phyloP scores from a whole-genome alignment of 1,284 basidiomycete genomes.

The Marasmius fiardii region DNA sequence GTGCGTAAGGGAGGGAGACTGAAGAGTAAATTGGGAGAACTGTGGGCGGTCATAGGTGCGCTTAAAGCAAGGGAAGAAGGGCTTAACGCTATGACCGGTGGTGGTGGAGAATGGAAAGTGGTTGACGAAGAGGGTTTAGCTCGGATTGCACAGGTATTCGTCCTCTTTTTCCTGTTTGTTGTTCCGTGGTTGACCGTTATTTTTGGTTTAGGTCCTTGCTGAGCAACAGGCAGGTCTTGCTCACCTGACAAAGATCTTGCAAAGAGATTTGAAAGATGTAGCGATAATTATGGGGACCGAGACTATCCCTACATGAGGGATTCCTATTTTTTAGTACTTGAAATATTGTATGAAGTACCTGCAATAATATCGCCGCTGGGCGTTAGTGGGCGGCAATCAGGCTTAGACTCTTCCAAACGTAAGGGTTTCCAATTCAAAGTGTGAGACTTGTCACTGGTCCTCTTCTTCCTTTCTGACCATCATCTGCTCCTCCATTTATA shows the following conservation, averaged over 20 bases:
- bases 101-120: slow-evolving; percentile 71
- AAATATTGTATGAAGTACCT: no score
- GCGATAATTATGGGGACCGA: slow-evolving; percentile 60
- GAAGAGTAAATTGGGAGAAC: slow-evolving; percentile 74
- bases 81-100: slow-evolving; percentile 36
- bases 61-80: slow-evolving; percentile 62
- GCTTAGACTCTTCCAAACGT: not conserved
- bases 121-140: slow-evolving; percentile 81
- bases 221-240: slow-evolving; percentile 81
- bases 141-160: slow-evolving; percentile 68
- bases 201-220: slow-evolving; percentile 56
- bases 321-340: not conserved
- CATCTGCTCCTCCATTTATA: not conserved
- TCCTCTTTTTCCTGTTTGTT: slow-evolving; percentile 7
- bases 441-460: not conserved
- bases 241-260: slow-evolving; percentile 75
- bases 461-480: not conserved
- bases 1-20: slow-evolving; percentile 59
- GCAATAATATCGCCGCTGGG: not conserved
- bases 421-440: not conserved
- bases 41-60: slow-evolving; percentile 86
- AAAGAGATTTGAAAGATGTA: slow-evolving; percentile 67
- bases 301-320: not conserved
- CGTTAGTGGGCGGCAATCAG: not conserved
- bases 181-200: slow-evolving; percentile 12